Conservation (phyloP, 2,329 filamentous ascomycete genomes). For the Cordyceps farinosa region DNA sequence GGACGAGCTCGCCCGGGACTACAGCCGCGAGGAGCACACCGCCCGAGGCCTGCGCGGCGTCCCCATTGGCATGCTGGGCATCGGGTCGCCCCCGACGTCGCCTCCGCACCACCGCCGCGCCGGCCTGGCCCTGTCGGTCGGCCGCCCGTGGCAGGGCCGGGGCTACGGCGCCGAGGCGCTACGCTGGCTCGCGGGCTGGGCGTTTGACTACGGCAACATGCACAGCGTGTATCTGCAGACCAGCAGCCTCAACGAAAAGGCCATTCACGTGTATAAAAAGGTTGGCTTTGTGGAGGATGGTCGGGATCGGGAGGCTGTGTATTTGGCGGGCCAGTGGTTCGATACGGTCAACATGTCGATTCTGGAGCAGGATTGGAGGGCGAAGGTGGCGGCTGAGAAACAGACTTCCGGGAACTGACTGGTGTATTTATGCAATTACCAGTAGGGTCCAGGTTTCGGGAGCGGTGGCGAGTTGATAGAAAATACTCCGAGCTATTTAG, state of each 20-base stretch:
- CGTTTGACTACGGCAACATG: constrained; percentile 38
- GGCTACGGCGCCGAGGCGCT: constrained; percentile 45
- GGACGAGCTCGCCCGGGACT: constrained; percentile 1
- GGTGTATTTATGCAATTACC: not conserved
- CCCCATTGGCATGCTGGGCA: constrained; percentile 3
- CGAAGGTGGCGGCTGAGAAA: not conserved
- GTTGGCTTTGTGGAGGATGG: constrained; percentile 43
- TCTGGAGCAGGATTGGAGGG: constrained; percentile 34
- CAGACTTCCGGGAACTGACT: not conserved
- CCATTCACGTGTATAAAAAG: constrained; percentile 35
- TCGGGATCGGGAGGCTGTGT: constrained; percentile 26
- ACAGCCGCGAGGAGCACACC: not conserved
- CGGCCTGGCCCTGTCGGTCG: constrained; percentile 34
- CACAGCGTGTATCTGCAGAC: constrained; percentile 37
- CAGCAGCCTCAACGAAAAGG: constrained; percentile 38
- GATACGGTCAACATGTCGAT: constrained; percentile 32
- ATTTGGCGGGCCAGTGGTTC: constrained; percentile 37
- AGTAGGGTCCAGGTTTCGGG: too few relatives aligned
- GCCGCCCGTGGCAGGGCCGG: constrained; percentile 30
- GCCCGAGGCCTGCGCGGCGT: constrained; percentile 1
- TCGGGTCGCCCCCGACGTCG: not conserved
- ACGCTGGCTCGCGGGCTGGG: constrained; percentile 40
- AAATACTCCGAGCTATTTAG: too few relatives aligned
- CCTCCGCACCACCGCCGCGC: constrained; percentile 9
- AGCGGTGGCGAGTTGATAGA: too few relatives aligned